Conservation (phyloP, 169 alveolate species). For the Eimeria falciformis region DNA sequence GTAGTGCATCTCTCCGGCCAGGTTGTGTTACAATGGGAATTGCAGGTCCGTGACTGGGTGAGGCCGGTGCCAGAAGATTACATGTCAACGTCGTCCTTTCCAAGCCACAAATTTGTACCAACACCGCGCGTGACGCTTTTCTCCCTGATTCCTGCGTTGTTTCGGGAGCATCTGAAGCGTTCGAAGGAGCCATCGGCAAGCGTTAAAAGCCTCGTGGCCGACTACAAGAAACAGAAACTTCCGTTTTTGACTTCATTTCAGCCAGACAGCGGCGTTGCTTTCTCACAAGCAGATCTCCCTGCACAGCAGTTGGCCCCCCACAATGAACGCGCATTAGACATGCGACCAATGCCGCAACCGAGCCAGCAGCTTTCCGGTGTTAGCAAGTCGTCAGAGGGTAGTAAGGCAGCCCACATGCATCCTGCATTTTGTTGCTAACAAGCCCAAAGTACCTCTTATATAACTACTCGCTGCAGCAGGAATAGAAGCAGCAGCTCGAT, state of each 20-base stretch:
- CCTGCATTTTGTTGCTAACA: neutral
- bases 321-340: neutral
- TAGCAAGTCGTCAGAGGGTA: conserved; percentile 51
- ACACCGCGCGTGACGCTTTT: conserved; percentile 48
- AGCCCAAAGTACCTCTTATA: too few relatives aligned
- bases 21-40: neutral
- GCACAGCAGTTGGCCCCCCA: conserved; percentile 29
- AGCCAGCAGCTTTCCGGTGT: conserved; percentile 43
- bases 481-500: too few relatives aligned
- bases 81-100: conserved; percentile 58
- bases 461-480: too few relatives aligned
- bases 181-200: conserved; percentile 53
- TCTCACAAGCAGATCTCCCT: conserved; percentile 7
- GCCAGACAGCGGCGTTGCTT: conserved; percentile 17
- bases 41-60: conserved; percentile 69
- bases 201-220: conserved; percentile 52
- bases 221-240: conserved; percentile 53
- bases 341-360: conserved; percentile 42
- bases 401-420: conserved; percentile 2
- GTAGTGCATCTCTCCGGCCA: too few relatives aligned
- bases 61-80: conserved; percentile 59
- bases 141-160: conserved; percentile 34
- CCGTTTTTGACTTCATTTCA: conserved; percentile 55
- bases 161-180: conserved; percentile 46
- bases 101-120: conserved; percentile 66